Evolutionary conservation across 441 rosid species (phyloP), one percentile per base, ranked within the genome.

Genomic region (Cnidoscolus chayamansa): DNA sequence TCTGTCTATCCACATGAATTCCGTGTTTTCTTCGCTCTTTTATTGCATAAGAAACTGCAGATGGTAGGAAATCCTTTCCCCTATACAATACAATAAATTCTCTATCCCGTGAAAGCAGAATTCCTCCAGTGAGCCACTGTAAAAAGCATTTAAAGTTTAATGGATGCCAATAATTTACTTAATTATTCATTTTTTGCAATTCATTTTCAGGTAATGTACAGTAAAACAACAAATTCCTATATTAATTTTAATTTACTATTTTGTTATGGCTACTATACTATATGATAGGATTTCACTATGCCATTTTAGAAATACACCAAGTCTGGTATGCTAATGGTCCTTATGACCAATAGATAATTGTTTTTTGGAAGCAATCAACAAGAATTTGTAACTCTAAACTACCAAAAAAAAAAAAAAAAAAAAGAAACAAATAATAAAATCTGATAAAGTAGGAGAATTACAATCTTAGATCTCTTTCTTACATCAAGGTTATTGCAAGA

Each of bases 31-130:
- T 90, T 80, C 90, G 86, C 79, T 89, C 90, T 83, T 87, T 84
- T 81, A 95, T 87, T 72, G 91, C 94, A 73, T 89, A 88, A 78
- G 99, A 93, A 82, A 89, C 98, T 48, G 91, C 92, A 75, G 83
- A 73, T 13, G 95, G 98, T 65, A 95, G 88, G 86, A 93, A 95
- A 88, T 95, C 99, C 81, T 95, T 95, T 81, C 99, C 99, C 79
- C 99, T 84, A 81, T 95, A 95, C 70, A 93, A 81, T 72, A 85
- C 91, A 81, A 93, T 86, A 81, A 83, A 90, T 74, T 93, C 98
- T 74, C 82, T 87, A 80, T 95, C 96, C 81, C 99, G 85, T 70
- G 95, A 81, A 56, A 95, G 86, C 78, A 95, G 82, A 72, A 83
- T 82, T 76, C 97, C 99, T 79, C 97, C 97, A 57, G 99, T 95